Conservation (phyloP, 805 yeast genomes). For the Brettanomyces anomalus region DNA sequence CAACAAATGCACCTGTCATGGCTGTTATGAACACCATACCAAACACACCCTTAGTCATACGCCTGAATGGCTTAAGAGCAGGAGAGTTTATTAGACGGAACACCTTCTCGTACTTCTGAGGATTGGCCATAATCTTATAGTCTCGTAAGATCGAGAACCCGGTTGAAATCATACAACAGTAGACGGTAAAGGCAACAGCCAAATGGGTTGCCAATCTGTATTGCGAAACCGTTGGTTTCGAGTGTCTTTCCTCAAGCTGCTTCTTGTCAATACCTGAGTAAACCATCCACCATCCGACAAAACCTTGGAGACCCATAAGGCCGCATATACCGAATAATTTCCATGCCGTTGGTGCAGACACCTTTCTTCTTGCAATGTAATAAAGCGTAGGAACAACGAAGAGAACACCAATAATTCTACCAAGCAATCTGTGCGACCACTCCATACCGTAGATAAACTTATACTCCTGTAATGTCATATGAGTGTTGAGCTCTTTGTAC, state of each 20-base stretch:
- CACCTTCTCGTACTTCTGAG: constrained; percentile 43
- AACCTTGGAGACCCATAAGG: constrained; percentile 86
- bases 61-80: constrained; percentile 47
- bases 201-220: constrained; percentile 90
- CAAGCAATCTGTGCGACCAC: constrained; percentile 93
- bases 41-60: constrained; percentile 45
- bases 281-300: constrained; percentile 99
- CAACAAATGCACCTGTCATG: constrained; percentile 96
- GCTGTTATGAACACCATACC: constrained; percentile 79
- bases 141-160: constrained; percentile 80
- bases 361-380: constrained; percentile 57
- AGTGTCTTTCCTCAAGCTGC: constrained; percentile 65
- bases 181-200: constrained; percentile 84
- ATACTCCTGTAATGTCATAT: constrained; percentile 84
- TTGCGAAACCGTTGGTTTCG: constrained; percentile 97
- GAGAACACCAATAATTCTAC: constrained; percentile 79
- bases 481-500: constrained; percentile 79
- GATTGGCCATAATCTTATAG: constrained; percentile 56
- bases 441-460: constrained; percentile 95
- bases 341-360: constrained; percentile 57
- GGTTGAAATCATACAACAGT: constrained; percentile 83
- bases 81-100: constrained; percentile 57
- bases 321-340: constrained; percentile 66
- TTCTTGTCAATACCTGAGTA: constrained; percentile 84
- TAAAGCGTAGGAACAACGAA: constrained; percentile 81